Base-by-base conservation (phyloP, 2,329 filamentous ascomycete genomes). In the Venturiaceae sp. region DNA sequence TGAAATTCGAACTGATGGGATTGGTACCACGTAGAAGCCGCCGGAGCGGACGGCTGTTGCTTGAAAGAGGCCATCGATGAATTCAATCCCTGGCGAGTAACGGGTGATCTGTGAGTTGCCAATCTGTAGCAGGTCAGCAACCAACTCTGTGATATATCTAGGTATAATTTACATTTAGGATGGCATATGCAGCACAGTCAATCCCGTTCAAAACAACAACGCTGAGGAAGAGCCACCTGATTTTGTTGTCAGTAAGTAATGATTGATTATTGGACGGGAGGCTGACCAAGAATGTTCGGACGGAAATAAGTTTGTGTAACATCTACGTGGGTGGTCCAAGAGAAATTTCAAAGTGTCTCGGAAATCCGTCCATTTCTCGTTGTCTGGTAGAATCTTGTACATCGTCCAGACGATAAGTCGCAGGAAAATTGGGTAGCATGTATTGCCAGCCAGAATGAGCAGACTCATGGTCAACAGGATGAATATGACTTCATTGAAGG, bases 231-330 rank as follows among this genome's bases (percentile, higher is more conserved):
- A 85, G 74, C 63, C 78, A 79, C 81, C 52, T 54, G 21, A 28
- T 36, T 7, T 19, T 28, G n/a, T n/a, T 39, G 2, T 36, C 32
- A 23, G 30, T 54, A 14, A 30, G 5, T 23, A n/a, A 9, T n/a
- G 32, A 11, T 39, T 3, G 32, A 36, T 13, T 9, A 14, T 36
- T 36, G n/a, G n/a, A 16, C n/a, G 14, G 34, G 19, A 21, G n/a
- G n/a, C 52, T 26, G n/a, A 54, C 60, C 81, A 85, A 0, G 83
- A 85, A 8, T 82, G 77, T n/a, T 71, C 69, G 33, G 77, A 75
- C 0, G 82, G 83, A 63, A 86, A 86, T 3, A 86, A 75, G 3
- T 83, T 76, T 3, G 81, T 85, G 64, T 83, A 86, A 63, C 82
- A 85, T 6, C 83, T 74, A 50, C 83, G 76, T 0, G 83, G 84